Base-by-base conservation (phyloP, 2,329 filamentous ascomycete genomes). In the Pseudocercospora eumusae region DNA sequence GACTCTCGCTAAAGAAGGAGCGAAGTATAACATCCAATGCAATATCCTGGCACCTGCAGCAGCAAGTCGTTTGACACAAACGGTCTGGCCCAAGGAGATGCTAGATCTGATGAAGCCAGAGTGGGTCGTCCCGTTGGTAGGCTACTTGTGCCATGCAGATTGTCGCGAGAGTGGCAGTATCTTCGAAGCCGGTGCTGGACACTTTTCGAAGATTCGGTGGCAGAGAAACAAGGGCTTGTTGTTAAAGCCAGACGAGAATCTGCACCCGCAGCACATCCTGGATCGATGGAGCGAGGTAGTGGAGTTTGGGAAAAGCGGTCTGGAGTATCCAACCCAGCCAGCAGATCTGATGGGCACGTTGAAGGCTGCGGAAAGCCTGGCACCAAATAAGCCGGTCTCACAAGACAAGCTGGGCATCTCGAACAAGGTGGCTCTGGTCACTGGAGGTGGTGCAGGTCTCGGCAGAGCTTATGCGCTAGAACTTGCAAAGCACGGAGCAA, bases 41-140 rank as follows among this genome's bases (percentile, higher is more conserved):
- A 98, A 98, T 77, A 91, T 92, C 71, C 93, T 98, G 79, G 91
- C 93, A n/a, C 93, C 93, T 59, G 92, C 96, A 72, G 93, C 93
- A 69, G 93, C 93, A 65, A 93, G 89, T 80, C 88, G 93, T 76
- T 95, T 97, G 91, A 96, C 92, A 45, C 86, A 92, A 77, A 96
- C 93, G 13, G 84, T 96, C 68, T 93, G 96, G 91, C 92, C 92
- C 28, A 91, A 91, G 9, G 92, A 96, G 74, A 84, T 96, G 56
- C 84, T 97, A 70, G 87, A 88, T 68, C 87, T 86, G 73, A 83
- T 96, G 68, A 92, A 90, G 81, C 93, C 93, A 53, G 91, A 95
- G 65, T 97, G 92, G 91, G 88, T 98, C 63, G 92, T 97, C 36
- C 93, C 95, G 33, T 82, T 98, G 33, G 93, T 98, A 36, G 93